Evolutionary conservation across 2,329 filamentous ascomycete genomes (phyloP), one percentile per base, ranked within the genome.

Genomic region (Colletotrichum tropicicola): DNA sequence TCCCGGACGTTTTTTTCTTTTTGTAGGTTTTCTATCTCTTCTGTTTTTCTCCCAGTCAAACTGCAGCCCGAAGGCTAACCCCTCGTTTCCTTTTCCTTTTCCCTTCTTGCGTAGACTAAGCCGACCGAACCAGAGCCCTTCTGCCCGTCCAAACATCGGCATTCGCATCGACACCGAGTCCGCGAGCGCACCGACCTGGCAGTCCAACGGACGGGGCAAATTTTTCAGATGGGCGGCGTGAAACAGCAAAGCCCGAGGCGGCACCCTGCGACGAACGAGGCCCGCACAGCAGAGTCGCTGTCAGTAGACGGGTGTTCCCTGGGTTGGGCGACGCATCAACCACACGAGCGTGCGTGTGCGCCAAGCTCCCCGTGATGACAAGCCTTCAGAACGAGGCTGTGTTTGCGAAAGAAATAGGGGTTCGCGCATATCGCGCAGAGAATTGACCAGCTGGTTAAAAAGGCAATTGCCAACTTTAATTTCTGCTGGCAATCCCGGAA

Each of bases 181-280:
- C 57, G 28, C 35, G 49, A 19, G 43, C 57, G 57, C 61, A 61
- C 57, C 43, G 23, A 39, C 48, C 57, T 37, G 21, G 58, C 17
- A 27, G 35, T 15, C 17, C 10, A 25, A 27, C 17, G 28, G 32
- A 54, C 28, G 47, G 54, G 54, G 45, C 39, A 58, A 27, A 63
- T 52, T 47, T 53, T 37, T 59, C 55, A 47, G 19, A 19, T 53
- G 37, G 25, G 25, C 30, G 12, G 41, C 27, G 28, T 65, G 61
- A 65, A 65, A 65, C 61, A 61, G 39, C 43, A 65, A 51, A 23
- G 43, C 44, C 57, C 61, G 58, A 65, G 13, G 44, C 49, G 19
- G 51, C 43, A 21, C 48, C 21, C 43, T 49, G 49, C 45, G 49
- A 55, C 58, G 28, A 55, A 32, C 49, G 15, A 44, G 35, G 43